Evolutionary conservation across 345 rosid species (phyloP), one percentile per base, ranked within the genome.

Genomic region (Hypericum androsaemum): DNA sequence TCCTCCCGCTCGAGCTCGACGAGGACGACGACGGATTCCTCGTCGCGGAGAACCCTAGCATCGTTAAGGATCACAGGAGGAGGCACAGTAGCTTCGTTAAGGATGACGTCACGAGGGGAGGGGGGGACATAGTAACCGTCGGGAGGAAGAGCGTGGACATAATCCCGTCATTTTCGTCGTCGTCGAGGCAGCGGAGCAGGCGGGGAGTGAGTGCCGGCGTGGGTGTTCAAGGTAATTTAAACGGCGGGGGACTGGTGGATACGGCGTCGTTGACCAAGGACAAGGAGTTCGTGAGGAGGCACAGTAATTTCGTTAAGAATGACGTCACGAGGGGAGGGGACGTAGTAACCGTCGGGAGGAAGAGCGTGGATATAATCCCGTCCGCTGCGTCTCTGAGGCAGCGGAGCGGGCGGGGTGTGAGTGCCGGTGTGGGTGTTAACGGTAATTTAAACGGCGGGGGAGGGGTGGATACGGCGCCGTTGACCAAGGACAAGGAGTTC

Each of bases 21-120:
- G 98, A 80, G 58, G 81, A 76, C 39, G 80, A 80, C 53, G 95
- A 92, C 22, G 98, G 97, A 9, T 88, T 85, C 43, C 66, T 90
- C 13, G 98, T 90, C 0, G 88, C 89, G 0, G 96, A 90, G 63
- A 87, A 86, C 56, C 97, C 95, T 3, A 80, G 64, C 54, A 78
- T 86, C 41, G 55, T 60, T 12, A 62, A 50, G 11, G 53, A n/a
- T 39, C 7, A 12, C 6, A 57, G 61, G 44, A 68, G 98, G 71
- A 77, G 98, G 50, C 98, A 88, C 65, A 88, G 98, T 55, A 92
- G 97, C 61, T 88, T 92, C 32, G 84, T 83, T 22, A 22, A 22
- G 32, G 32, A 22, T 22, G 32, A 22, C 32, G 32, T 22, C 32
- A 22, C 32, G n/a, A 76, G 83, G 50, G 97, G 88, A 56, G 98